Conservation (phyloP, 139 green algal genomes). For the Pycnococcus provasolii region DNA sequence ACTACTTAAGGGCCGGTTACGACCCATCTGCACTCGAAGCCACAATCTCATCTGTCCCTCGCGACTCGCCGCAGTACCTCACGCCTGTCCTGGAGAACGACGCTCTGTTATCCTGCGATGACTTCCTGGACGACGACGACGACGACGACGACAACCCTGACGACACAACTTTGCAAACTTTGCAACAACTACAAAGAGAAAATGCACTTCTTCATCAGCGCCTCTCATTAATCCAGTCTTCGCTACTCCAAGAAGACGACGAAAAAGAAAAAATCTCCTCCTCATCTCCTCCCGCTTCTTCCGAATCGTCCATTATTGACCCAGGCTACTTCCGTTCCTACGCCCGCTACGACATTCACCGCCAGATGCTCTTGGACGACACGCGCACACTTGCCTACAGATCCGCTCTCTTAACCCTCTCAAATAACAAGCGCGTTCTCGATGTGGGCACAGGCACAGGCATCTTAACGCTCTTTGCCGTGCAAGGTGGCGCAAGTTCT, state of each 20-base stretch:
- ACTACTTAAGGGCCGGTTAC: too few species aligned
- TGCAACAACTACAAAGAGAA: too few species aligned
- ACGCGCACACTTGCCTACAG: slow-evolving; percentile 76
- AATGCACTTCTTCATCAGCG: too few species aligned
- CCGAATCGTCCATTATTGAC: too few species aligned
- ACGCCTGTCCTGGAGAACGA: slow-evolving; percentile 56
- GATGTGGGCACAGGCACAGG: slow-evolving; percentile 47
- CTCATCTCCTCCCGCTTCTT: too few species aligned
- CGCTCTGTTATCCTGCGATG: slow-evolving; percentile 57
- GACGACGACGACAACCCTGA: background rate
- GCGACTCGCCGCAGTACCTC: slow-evolving; percentile 17
- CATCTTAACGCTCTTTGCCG: slow-evolving; percentile 44
- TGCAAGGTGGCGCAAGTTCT: slow-evolving; percentile 60
- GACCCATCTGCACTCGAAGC: too few species aligned
- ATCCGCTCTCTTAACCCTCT: slow-evolving; percentile 41
- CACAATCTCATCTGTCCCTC: too few species aligned
- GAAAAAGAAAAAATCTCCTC: too few species aligned
- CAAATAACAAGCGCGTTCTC: slow-evolving; percentile 53
- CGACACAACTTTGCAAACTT: too few species aligned
- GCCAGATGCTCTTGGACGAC: slow-evolving; percentile 89
- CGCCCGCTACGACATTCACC: slow-evolving; percentile 71
- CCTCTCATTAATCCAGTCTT: too few species aligned
- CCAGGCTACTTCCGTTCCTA: slow-evolving; percentile 76
- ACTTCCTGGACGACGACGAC: background rate
- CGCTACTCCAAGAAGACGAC: too few species aligned